These are phyloP conservation scores for Hibiscus syriacus DNA, from an alignment of 345 rosid species.

Conservation along the genomic window DNA sequence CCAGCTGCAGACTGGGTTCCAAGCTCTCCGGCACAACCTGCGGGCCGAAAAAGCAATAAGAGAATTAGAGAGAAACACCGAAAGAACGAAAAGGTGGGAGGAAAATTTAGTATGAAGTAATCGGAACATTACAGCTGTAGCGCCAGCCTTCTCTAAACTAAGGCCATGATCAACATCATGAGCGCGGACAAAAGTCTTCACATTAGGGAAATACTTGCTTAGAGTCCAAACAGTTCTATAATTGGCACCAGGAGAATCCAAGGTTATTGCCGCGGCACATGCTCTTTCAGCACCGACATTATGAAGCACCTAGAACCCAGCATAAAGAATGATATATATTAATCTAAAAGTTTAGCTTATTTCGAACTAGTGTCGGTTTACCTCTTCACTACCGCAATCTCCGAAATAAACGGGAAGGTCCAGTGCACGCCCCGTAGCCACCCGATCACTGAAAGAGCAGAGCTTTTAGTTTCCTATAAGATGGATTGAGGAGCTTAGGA, in stretches of 20 bases:
- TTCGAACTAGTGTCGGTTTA: slow-evolving; percentile 18
- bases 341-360: slow-evolving; percentile 3
- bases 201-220: slow-evolving; percentile 93
- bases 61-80: slow-evolving; percentile 3
- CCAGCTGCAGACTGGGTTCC: slow-evolving; percentile 98
- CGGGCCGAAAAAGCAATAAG: background rate
- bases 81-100: background rate
- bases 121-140: slow-evolving; percentile 68
- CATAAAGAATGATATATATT: slow-evolving; percentile 9
- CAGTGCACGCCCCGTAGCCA: slow-evolving; percentile 83
- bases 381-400: slow-evolving; percentile 98
- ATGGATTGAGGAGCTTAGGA: slow-evolving; percentile 2
- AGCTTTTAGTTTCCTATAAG: background rate
- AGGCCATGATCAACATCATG: slow-evolving; percentile 94
- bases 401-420: slow-evolving; percentile 98
- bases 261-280: slow-evolving; percentile 90
- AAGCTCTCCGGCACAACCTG: slow-evolving; percentile 97
- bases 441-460: slow-evolving; percentile 73
- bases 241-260: slow-evolving; percentile 97
- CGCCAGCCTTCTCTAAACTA: slow-evolving; percentile 95
- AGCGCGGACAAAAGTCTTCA: slow-evolving; percentile 91
- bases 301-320: slow-evolving; percentile 69
- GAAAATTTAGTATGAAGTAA: slow-evolving; percentile 5
- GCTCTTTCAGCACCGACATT: slow-evolving; percentile 97
- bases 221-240: slow-evolving; percentile 99